Base-by-base conservation (phyloP, 371 early-diverging fungal genomes). In the Mucor mucedo region DNA sequence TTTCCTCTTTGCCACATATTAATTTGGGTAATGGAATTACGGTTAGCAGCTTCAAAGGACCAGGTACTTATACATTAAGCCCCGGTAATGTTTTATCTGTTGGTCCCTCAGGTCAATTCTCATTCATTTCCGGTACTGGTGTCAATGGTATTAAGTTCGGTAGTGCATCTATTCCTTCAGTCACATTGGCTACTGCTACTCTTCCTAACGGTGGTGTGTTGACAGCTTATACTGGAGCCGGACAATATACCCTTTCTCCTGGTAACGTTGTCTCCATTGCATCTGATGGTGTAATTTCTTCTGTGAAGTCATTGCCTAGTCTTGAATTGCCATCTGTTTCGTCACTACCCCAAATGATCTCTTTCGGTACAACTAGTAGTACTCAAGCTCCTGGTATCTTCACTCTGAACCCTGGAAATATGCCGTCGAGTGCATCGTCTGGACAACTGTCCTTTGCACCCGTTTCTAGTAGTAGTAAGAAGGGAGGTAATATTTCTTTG, bases 201-300 rank as follows among this genome's bases (percentile, higher is more conserved):
- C 38, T 35, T 35, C 35, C 35, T 35, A 35, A 35, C 2, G 47
- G 47, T 16, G 47, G 16, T 45, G 3, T 16, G 2, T n/a, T 56
- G n/a, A 35, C 49, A n/a, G 33, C 6, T 33, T 62, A 11, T 14
- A 55, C 48, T 14, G 58, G 47, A 1, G 21, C 47, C 2, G 47
- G 47, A 30, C 48, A 13, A 0, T 32, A 40, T 55, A 63, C 2
- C 40, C 55, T 11, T 1, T 39, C 5, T 29, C n/a, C n/a, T 55
- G 63, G 63, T 39, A 44, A 63, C 7, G 55, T 55, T 35, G 47
- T 62, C 6, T 42, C 38, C 7, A 27, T 60, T 30, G 32, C 4
- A n/a, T 2, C 14, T 5, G 9, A 9, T 42, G 56, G 44, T 3
- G 56, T 4, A 16, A 16, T 42, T 28, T 40, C 56, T 4, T 56